phyloP scores from a whole-genome alignment of 106 monocot genomes.

The Triglochin maritima region DNA sequence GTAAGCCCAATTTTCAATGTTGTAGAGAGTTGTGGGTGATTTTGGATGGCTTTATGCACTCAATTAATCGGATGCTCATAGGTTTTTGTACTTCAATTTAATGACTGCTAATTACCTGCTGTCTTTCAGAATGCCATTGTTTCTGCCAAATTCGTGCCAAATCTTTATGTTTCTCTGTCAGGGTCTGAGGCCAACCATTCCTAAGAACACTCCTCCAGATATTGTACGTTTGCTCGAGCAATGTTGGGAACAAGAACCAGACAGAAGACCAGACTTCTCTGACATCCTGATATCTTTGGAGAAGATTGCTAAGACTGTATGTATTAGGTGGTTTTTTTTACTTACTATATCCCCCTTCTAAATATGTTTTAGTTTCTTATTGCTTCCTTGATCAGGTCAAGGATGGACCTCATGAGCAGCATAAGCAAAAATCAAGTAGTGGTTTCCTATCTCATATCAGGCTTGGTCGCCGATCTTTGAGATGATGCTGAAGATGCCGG shows the following conservation, averaged over 20 bases:
- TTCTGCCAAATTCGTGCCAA: too few species aligned
- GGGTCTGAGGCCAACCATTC: slow-evolving; percentile 80
- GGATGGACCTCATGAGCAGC: too few species aligned
- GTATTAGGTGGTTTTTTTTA: background rate
- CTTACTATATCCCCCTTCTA: background rate
- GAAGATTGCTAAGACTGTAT: slow-evolving; percentile 25
- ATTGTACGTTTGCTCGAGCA: slow-evolving; percentile 53
- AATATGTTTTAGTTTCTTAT: slow-evolving; percentile 2
- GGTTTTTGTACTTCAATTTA: too few species aligned
- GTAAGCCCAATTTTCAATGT: too few species aligned
- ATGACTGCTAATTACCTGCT: too few species aligned
- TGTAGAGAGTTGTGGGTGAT: too few species aligned
- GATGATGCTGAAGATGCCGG: too few species aligned
- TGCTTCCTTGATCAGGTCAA: slow-evolving; percentile 27
- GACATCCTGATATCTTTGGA: slow-evolving; percentile 55
- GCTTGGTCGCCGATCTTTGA: slow-evolving; percentile 21
- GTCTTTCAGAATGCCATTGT: too few species aligned
- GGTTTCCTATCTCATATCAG: slow-evolving; percentile 50
- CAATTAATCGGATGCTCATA: too few species aligned
- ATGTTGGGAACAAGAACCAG: slow-evolving; percentile 89
- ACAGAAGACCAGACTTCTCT: slow-evolving; percentile 73
- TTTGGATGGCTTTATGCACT: too few species aligned
- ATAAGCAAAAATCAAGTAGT: slow-evolving; percentile 31
- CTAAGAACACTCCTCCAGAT: slow-evolving; percentile 50
- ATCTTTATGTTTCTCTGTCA: too few species aligned